Conservation (phyloP, 2,329 filamentous ascomycete species). For the Septoria linicola region DNA sequence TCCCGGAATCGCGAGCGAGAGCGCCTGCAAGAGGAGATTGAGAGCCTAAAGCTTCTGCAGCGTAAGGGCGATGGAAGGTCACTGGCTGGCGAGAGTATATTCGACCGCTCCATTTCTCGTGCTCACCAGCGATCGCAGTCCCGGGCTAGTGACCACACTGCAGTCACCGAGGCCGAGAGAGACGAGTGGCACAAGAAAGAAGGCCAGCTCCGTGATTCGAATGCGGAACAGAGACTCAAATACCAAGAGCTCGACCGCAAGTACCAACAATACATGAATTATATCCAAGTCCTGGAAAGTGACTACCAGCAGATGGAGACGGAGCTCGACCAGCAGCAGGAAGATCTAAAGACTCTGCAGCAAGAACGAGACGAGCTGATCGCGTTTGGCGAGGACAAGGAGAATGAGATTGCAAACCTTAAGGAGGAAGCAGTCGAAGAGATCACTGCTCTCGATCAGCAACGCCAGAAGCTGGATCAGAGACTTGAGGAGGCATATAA, state of each 20-base stretch:
- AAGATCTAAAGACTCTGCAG: constrained; percentile 76
- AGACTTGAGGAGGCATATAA: constrained; percentile 51
- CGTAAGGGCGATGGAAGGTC: constrained; percentile 65
- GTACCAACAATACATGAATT: constrained; percentile 73
- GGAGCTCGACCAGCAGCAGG: constrained; percentile 74
- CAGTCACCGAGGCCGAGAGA: constrained; percentile 74
- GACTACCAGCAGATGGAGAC: constrained; percentile 70
- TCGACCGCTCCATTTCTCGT: constrained; percentile 90
- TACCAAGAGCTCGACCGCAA: constrained; percentile 87
- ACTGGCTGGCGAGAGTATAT: constrained; percentile 77
- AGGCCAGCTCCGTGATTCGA: constrained; percentile 78
- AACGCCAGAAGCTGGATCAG: constrained; percentile 45
- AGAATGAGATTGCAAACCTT: constrained; percentile 53
- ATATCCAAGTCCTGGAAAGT: constrained; percentile 72
- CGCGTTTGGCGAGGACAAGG: constrained; percentile 66
- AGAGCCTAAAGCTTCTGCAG: constrained; percentile 87
- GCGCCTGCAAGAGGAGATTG: constrained; percentile 91
- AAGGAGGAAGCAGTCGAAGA: constrained; percentile 60
- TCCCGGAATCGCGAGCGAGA: constrained; percentile 95
- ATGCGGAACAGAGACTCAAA: constrained; percentile 81
- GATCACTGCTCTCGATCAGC: constrained; percentile 49
- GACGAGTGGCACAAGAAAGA: constrained; percentile 85
- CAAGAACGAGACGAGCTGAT: constrained; percentile 83
- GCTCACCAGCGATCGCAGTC: constrained; percentile 71
- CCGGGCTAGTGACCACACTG: constrained; percentile 66